Evolutionary conservation across 257 asterid genomes (phyloP).

Genomic region (Petrea volubilis): DNA sequence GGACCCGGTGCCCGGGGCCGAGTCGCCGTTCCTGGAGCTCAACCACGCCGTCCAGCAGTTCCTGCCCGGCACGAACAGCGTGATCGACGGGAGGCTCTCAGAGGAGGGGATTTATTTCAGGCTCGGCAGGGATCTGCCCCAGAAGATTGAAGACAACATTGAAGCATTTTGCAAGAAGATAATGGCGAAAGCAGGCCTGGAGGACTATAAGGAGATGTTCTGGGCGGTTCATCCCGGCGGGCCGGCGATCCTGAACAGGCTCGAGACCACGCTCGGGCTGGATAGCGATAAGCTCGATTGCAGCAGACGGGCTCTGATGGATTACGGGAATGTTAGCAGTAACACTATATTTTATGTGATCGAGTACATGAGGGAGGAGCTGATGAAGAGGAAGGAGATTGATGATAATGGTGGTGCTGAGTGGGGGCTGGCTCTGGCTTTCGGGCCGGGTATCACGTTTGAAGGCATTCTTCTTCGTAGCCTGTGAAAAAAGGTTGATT

Average conservation of each 20-base stretch:
- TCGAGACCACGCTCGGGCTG: conserved; percentile 60
- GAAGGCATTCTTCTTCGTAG: conserved; percentile 89
- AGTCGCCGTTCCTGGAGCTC: conserved; percentile 67
- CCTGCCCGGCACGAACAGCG: conserved; percentile 57
- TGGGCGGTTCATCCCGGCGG: conserved; percentile 99
- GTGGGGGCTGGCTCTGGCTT: conserved; percentile 90
- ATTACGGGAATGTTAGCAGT: conserved; percentile 89
- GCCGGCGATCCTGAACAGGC: conserved; percentile 80
- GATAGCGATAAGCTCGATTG: conserved; percentile 55
- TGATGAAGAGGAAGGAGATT: conserved; percentile 51
- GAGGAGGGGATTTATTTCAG: conserved; percentile 89
- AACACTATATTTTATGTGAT: conserved; percentile 82
- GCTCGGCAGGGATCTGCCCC: conserved; percentile 77
- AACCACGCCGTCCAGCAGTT: conserved; percentile 73
- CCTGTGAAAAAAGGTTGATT: conserved; percentile 37
- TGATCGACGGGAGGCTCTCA: conserved; percentile 73
- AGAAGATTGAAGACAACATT: conserved; percentile 79
- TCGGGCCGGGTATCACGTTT: conserved; percentile 91
- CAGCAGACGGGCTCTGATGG: conserved; percentile 87
- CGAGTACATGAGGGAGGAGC: conserved; percentile 77
- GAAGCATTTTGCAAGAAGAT: conserved; percentile 69
- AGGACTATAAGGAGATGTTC: conserved; percentile 58
- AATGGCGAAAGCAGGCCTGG: conserved; percentile 41
- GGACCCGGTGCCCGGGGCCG: conserved; percentile 50
- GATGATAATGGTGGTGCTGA: conserved; percentile 51